Percentiles rank a stretch among this genome's conserved stretches.
Conservation (phyloP, 2,329 filamentous ascomycete genomes). For the Blumeria hordei region DNA sequence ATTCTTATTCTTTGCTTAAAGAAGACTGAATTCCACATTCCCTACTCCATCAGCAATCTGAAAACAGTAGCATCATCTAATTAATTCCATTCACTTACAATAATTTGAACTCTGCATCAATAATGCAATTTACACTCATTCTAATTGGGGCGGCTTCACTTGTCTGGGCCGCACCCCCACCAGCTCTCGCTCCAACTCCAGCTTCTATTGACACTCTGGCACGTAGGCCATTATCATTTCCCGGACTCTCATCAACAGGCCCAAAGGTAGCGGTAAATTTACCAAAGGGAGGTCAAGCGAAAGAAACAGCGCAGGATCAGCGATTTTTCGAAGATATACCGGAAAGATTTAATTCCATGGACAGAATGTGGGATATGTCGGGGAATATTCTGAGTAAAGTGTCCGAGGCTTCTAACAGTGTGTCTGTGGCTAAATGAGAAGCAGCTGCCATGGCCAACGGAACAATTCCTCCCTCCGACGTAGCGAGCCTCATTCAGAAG, state of each 20-base stretch:
- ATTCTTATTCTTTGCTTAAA: no score
- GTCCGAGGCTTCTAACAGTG: not conserved
- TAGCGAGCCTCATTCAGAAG: conserved; percentile 4
- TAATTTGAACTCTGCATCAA: not conserved
- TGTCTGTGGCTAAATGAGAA: not conserved
- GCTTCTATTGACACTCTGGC: not conserved
- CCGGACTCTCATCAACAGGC: not conserved
- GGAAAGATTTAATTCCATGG: not conserved
- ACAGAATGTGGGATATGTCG: not conserved
- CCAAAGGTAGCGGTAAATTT: not conserved
- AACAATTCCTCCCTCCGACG: conserved; percentile 5
- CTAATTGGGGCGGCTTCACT: not conserved
- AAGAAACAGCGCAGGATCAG: not conserved
- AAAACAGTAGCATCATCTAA: no score
- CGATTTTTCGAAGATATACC: not conserved
- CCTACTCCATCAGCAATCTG: no score
- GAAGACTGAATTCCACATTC: no score
- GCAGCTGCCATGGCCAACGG: conserved; percentile 3
- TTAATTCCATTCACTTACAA: no score
- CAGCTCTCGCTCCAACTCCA: not conserved
- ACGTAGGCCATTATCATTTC: not conserved
- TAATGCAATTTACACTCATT: not conserved
- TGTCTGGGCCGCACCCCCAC: not conserved
- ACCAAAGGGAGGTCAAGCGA: not conserved
- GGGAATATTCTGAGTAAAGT: not conserved